These are phyloP conservation scores for Fraxinus angustifolia DNA, from an alignment of 305 asterid genomes.

Conservation along the genomic window DNA sequence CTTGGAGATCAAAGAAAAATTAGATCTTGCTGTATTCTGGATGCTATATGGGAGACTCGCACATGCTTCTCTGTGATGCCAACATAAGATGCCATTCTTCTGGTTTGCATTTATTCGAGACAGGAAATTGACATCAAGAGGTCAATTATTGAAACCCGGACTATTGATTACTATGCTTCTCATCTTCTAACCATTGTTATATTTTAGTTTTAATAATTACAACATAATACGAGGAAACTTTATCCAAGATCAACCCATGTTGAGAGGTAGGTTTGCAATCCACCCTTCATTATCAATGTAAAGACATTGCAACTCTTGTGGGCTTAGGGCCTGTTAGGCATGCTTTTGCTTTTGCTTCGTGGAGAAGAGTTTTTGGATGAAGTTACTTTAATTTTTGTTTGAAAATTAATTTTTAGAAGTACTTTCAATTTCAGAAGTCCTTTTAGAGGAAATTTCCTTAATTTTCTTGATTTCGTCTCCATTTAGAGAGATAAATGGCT, in stretches of 20 bases:
- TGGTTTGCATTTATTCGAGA: not conserved
- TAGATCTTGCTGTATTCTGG: not conserved
- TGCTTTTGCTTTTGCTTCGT: too few relatives aligned
- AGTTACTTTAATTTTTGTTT: too few relatives aligned
- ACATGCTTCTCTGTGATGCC: not conserved
- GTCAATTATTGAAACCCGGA: not conserved
- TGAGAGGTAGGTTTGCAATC: constrained; percentile 14
- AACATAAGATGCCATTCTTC: not conserved
- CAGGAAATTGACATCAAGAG: not conserved
- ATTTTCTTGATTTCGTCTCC: constrained; percentile 41
- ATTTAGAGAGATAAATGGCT: constrained; percentile 42
- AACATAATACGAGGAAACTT: not conserved
- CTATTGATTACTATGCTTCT: not conserved
- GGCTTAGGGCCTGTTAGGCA: not conserved
- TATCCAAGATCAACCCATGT: too few relatives aligned
- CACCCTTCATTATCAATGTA: constrained; percentile 37
- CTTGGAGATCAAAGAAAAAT: not conserved
- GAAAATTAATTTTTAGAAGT: too few relatives aligned
- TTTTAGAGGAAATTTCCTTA: too few relatives aligned
- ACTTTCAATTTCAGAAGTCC: too few relatives aligned
- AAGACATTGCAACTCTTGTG: not conserved
- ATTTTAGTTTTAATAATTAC: not conserved
- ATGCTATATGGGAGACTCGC: not conserved
- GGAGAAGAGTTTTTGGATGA: too few relatives aligned
- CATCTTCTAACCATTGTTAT: not conserved